Base-by-base conservation (phyloP, 75 land plant species). In the Picea sitchensis region DNA sequence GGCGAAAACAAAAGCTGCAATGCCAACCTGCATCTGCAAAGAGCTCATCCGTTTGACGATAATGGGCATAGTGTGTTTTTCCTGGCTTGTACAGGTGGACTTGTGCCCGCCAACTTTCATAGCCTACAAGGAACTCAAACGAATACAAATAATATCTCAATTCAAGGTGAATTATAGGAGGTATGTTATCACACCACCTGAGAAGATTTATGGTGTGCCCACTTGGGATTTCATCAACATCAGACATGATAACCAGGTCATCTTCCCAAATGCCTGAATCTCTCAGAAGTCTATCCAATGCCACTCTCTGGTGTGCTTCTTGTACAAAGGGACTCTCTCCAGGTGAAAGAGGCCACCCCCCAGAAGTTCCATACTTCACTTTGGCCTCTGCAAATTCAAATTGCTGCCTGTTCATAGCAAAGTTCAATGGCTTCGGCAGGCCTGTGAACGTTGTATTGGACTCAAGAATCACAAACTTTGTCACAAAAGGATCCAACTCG, bases 361-460 rank as follows among this genome's bases (percentile, higher is more conserved):
- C 87, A 41, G 83, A 34, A 15, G 80, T 59, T 31, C 88, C 86
- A 81, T 95, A 92, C 20, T 88, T 80, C 8, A 65, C 91, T 84
- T 41, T 92, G 80, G n/a, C 85, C 73, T 76, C 86, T 88, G 13
- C 85, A 82, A 81, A 93, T 0, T 80, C 64, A 80, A 90, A 92
- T 11, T 82, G 73, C 13, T 80, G 62, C 23, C 83, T 59, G 58
- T 87, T 84, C 17, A 74, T 47, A 3, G 85, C 80, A 60, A 92
- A 92, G 65, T 57, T 65, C 1, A 87, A 76, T 38, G 82, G 86
- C 21, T 62, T 96, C 8, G 80, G 65, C 11, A 80, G 21, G 20
- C 96, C 97, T 36, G 98, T 94, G 79, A 96, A 96, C 14, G 98
- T 94, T 23, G 91, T 84, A 79, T 96, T 94, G 13, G 98, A 90